Evolutionary conservation across 108 stramenopile species (phyloP), one percentile per base, ranked within the genome.

Genomic region (Skeletonema marinoi): DNA sequence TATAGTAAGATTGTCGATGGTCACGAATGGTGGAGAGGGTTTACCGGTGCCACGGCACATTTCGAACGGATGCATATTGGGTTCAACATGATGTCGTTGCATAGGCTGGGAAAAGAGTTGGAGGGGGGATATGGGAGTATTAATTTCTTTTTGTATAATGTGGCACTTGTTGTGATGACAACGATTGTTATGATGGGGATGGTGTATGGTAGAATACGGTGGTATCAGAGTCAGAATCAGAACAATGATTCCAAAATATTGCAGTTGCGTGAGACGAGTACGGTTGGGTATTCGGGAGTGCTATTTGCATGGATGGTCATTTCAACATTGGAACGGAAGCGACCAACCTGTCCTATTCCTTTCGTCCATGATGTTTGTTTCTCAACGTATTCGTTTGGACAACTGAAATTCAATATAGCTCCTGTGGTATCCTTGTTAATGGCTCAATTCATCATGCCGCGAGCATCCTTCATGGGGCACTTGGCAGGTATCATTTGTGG

Each of bases 241-340:
- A n/a, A n/a, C n/a, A 21, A 39, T 38, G 31, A 42, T 11, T 54
- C 50, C 10, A 44, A 51, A 64, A 12, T 30, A 59, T 25, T 56
- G 32, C 51, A 70, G 11, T 68, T 82, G 36, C 48, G 65, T 32
- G 78, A 75, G 33, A 87, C 85, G 14, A 85, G 78, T 70, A 83
- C 90, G 19, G 94, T 95, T 30, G 94, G 94, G 1, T 95, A 87
- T 73, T 89, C 88, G 35, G 94, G 87, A 10, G 90, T 95, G 7
- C 65, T 95, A 6, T 95, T 95, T 85, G 90, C 89, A 29, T 92
- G 91, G 92, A 88, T 87, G 83, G 91, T 92, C 1, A 82, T 92
- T 21, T 66, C 85, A 6, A 84, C 91, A 5, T 68, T 95, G 64
- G 77, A 86, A 46, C 58, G 82, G 35, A 72, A 71, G 32, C 58